These are phyloP conservation scores for Penicillium hordei DNA, from an alignment of 2,329 filamentous ascomycete species.

Conservation along the genomic window DNA sequence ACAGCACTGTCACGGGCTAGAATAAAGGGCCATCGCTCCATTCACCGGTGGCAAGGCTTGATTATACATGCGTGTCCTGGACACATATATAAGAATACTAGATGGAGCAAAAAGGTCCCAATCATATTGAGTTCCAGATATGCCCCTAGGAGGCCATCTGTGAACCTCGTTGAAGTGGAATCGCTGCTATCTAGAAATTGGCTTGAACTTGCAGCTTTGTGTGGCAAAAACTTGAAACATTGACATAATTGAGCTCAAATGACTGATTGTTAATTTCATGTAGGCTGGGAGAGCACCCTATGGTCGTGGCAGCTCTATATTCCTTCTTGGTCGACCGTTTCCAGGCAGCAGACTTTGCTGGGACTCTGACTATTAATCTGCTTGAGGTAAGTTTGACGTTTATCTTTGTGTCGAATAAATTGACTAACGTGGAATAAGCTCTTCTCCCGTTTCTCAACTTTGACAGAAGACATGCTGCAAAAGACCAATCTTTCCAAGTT, in stretches of 20 bases:
- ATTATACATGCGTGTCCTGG: background rate
- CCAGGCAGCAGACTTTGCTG: slow-evolving; percentile 49
- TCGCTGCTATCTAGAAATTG: slow-evolving; percentile 5
- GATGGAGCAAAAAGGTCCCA: background rate
- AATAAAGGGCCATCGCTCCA: slow-evolving; percentile 27
- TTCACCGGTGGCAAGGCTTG: slow-evolving; percentile 1
- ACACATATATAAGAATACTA: background rate
- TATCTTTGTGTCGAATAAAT: background rate
- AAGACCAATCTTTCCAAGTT: slow-evolving; percentile 62
- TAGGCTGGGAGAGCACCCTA: slow-evolving; percentile 52
- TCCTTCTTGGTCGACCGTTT: slow-evolving; percentile 52
- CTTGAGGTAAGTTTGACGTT: slow-evolving; percentile 42
- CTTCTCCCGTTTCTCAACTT: slow-evolving; percentile 55
- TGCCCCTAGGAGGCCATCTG: slow-evolving; percentile 1
- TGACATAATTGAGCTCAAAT: slow-evolving; percentile 10
- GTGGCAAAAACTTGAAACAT: background rate
- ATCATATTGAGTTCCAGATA: slow-evolving; percentile 1
- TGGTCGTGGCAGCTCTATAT: slow-evolving; percentile 48
- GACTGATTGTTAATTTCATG: slow-evolving; percentile 30
- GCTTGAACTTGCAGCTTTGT: background rate
- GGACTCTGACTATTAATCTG: slow-evolving; percentile 45
- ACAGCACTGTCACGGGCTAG: slow-evolving; percentile 28
- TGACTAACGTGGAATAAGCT: slow-evolving; percentile 43
- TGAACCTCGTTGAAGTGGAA: background rate
- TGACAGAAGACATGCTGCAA: slow-evolving; percentile 58